Base-by-base conservation (phyloP, 2,329 filamentous ascomycete genomes). In the Aspergillus arachidicola region DNA sequence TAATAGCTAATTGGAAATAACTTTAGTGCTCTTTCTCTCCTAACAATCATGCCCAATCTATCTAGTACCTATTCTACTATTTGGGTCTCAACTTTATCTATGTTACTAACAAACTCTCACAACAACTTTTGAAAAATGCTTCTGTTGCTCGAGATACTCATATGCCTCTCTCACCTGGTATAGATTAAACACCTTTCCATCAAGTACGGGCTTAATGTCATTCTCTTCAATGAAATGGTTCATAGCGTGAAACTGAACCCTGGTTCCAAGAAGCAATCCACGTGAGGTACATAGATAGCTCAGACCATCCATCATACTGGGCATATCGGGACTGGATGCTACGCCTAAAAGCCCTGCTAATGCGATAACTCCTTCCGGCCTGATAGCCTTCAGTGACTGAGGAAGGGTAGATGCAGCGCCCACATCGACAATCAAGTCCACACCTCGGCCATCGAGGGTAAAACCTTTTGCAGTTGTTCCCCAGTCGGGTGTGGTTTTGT, bases 361-460 rank as follows among this genome's bases (percentile, higher is more conserved):
- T 50, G 73, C 74, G 64, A 84, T 80, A 4, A 85, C 75, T 26
- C 84, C 84, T 60, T 85, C 84, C 23, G 83, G 78, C 36, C 75
- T 74, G 38, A 82, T 68, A 4, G 80, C 78, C 64, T 78, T 76
- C 16, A 80, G 67, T 21, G 60, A 77, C 70, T 85, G 81, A 16
- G 75, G 75, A 70, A 87, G 77, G 1, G 85, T 87, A 12, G 75
- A 79, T 0, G 80, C 78, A 0, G 86, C 86, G 28, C 85, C 86
- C 5, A 87, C 84, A 70, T 89, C 86, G 36, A 88, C 71, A 46
- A 88, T 75, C 62, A 85, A 79, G 65, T 86, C 78, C 3, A 86
- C 82, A 14, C 86, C 86, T 2, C 68, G 68, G 1, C 76, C 76
- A 11, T 74, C 71, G 0, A 81, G 78, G 0, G 85, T 86, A 6